Conservation (phyloP, 192 early-diverging fungal genomes). For the Funneliformis geosporum region DNA sequence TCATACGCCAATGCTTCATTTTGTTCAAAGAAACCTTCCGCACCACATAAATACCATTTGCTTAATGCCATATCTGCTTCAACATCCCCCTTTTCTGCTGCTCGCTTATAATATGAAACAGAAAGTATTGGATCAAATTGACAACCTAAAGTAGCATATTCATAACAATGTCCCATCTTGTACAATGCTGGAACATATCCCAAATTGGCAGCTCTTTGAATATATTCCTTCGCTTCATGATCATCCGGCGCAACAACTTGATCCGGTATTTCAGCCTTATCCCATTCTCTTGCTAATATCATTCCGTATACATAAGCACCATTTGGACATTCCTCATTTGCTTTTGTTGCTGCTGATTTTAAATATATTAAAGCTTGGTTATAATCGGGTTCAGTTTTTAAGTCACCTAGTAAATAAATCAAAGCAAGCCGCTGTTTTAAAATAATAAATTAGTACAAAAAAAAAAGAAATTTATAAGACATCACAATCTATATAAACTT, state of each 20-base stretch:
- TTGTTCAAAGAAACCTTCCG: constrained; percentile 59
- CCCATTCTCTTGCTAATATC: constrained; percentile 74
- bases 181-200: constrained; percentile 75
- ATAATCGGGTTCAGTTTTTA: constrained; percentile 65
- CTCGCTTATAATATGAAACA: constrained; percentile 77
- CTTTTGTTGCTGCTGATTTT: constrained; percentile 73
- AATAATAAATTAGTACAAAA: neutral
- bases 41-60: constrained; percentile 83
- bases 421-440: constrained; percentile 67
- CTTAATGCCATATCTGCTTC: constrained; percentile 87
- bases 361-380: constrained; percentile 84
- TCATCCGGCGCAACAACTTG: constrained; percentile 72
- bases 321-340: constrained; percentile 67
- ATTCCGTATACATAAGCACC: constrained; percentile 76
- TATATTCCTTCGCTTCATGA: constrained; percentile 71
- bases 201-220: constrained; percentile 71
- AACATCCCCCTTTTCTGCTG: constrained; percentile 74
- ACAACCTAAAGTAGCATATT: constrained; percentile 75
- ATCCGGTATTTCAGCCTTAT: constrained; percentile 55
- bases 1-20: constrained; percentile 77
- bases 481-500: constrained; percentile 33
- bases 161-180: constrained; percentile 77
- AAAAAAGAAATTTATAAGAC: constrained; percentile 25
- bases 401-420: constrained; percentile 71
- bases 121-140: constrained; percentile 65